phyloP scores from a whole-genome alignment of 176 grass and related monocot species.

The Carex myosuroides region DNA sequence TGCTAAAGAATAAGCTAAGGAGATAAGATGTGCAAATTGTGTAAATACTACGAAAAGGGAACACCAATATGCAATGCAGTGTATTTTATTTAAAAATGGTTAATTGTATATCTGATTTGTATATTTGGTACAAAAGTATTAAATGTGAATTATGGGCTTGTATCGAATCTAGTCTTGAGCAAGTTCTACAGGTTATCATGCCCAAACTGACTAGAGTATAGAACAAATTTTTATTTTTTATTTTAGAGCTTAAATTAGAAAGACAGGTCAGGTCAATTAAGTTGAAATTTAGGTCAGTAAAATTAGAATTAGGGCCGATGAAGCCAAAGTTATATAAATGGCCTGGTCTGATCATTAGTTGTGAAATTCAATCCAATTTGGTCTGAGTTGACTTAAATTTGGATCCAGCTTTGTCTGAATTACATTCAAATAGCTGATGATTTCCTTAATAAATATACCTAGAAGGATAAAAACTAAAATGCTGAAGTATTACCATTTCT shows the following conservation, averaged over 20 bases:
- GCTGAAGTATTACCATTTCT: not conserved
- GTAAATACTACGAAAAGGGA: not conserved
- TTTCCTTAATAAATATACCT: not conserved
- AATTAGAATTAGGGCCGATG: not conserved
- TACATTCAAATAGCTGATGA: not conserved
- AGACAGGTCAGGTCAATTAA: not conserved
- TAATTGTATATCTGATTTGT: not conserved
- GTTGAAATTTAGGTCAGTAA: not conserved
- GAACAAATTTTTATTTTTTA: not conserved
- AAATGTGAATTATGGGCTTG: not conserved
- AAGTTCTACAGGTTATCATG: not conserved
- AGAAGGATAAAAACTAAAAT: not conserved
- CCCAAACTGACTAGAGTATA: not conserved
- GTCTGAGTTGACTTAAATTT: not conserved
- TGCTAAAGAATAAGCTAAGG: not conserved
- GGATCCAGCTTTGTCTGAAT: not conserved
- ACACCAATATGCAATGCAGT: not conserved
- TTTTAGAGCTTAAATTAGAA: not conserved
- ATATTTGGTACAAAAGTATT: not conserved
- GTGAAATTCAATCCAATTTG: not conserved
- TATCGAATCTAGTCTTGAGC: not conserved
- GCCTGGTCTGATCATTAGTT: not conserved
- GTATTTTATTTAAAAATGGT: not conserved
- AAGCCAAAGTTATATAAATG: not conserved
- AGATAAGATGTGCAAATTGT: not conserved